phyloP scores from a whole-genome alignment of 352 stramenopile genomes.

The Phytophthora megakarya region DNA sequence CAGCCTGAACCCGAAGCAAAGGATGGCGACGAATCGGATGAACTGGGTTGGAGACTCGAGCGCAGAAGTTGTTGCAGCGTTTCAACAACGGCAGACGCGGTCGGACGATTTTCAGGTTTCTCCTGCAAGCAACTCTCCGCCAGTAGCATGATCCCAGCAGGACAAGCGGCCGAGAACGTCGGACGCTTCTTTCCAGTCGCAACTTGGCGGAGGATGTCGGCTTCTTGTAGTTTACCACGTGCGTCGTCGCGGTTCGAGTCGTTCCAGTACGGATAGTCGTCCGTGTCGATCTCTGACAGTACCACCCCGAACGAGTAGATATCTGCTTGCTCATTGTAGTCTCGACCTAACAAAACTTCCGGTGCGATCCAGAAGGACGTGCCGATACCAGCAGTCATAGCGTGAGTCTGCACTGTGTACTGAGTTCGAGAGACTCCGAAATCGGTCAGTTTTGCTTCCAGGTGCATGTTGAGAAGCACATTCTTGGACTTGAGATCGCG shows the following conservation, averaged over 20 bases:
- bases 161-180: conserved; percentile 38
- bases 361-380: conserved; percentile 47
- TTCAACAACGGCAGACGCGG: conserved; percentile 31
- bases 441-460: conserved; percentile 71
- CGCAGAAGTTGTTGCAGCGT: conserved; percentile 28
- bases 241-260: conserved; percentile 21
- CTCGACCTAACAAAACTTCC: conserved; percentile 37
- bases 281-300: conserved; percentile 48
- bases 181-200: conserved; percentile 37
- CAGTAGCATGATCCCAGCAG: conserved; percentile 37
- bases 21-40: conserved; percentile 25
- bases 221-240: conserved; percentile 40
- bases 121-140: conserved; percentile 44
- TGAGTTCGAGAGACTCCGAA: conserved; percentile 58
- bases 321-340: conserved; percentile 47
- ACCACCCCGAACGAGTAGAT: conserved; percentile 51
- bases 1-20: conserved; percentile 25
- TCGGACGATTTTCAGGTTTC: conserved; percentile 42
- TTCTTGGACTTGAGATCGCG: conserved; percentile 48
- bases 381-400: conserved; percentile 43
- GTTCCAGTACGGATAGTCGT: conserved; percentile 49
- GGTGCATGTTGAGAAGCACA: conserved; percentile 51
- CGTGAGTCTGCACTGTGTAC: conserved; percentile 39
- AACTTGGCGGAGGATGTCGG: conserved; percentile 39
- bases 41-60: conserved; percentile 21